Base-by-base conservation (phyloP, 2,329 filamentous ascomycete genomes). In the Neurospora crassa region DNA sequence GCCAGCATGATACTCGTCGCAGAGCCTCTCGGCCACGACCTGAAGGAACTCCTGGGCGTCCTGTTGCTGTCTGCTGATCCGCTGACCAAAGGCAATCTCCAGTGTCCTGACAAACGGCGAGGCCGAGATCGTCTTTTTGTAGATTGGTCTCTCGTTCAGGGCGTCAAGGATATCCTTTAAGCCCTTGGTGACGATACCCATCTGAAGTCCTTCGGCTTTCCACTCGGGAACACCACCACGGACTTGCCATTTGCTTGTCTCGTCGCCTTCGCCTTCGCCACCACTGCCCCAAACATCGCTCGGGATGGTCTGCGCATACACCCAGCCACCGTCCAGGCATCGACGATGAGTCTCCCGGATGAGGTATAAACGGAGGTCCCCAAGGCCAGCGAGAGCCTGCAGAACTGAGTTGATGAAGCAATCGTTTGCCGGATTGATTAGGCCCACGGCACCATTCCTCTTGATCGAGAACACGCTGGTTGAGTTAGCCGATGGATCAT, bases 11-110 rank as follows among this genome's bases (percentile, higher is more conserved):
- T 97, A 97, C 81, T 99, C 96, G 78, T 99, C 96, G 77, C 93
- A 94, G 71, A 99, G 84, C 69, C 95, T 88, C 82, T 99, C 95
- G 2, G 93, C 92, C 14, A 99, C 91, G 68, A 98, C 91, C 82
- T 99, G 96, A 71, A 99, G 82, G 74, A 99, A 97, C 80, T 99
- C 96, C 78, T 99, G 96, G 12, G 96, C 96, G 83, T 99, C 96
- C 81, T 99, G 96, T 81, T 99, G 96, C 78, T 96, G 93, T 70
- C 95, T 87, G 79, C 92, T 97, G 76, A 99, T 97, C 76, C 92
- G 90, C 77, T 96, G 95, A 71, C 89, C 89, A 78, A 97, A 99
- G 0, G 95, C 94, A 40, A 85, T 84, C 82, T 99, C 96, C 69
- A 99, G 84, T 0, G 92, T 91, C 74, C 87, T 85, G 63, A 99